Conservation (phyloP, 495 filamentous ascomycete genomes). For the Aspergillus mulundensis region DNA sequence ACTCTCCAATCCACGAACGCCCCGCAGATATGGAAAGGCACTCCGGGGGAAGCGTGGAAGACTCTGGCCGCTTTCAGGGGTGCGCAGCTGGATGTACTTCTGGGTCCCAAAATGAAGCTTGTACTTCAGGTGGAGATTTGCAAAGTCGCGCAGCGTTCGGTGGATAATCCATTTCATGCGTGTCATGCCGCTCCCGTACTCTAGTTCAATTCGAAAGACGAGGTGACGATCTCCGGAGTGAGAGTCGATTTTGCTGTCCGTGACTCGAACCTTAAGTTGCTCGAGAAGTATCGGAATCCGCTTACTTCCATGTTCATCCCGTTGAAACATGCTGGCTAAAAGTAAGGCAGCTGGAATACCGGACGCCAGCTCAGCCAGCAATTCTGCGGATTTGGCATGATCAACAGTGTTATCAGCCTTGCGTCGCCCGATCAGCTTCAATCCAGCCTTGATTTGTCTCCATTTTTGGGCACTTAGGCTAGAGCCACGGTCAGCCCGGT, state of each 20-base stretch:
- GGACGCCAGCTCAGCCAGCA: conserved; percentile 91
- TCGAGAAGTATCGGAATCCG: conserved; percentile 92
- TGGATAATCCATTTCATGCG: conserved; percentile 97
- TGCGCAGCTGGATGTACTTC: conserved; percentile 64
- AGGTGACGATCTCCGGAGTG: conserved; percentile 72
- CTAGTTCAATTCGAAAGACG: conserved; percentile 85
- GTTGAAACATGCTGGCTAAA: conserved; percentile 92
- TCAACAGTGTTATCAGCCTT: conserved; percentile 82
- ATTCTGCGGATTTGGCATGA: conserved; percentile 89
- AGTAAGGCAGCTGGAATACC: conserved; percentile 89
- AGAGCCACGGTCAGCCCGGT: conserved; percentile 56
- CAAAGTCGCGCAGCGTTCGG: conserved; percentile 80
- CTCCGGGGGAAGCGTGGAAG: conserved; percentile 85
- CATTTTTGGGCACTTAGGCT: conserved; percentile 82
- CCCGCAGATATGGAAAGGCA: conserved; percentile 87
- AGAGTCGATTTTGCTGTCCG: conserved; percentile 66
- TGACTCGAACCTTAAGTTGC: conserved; percentile 85
- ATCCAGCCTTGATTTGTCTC: conserved; percentile 77
- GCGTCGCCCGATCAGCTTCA: conserved; percentile 74
- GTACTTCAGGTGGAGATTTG: conserved; percentile 90
- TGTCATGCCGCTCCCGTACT: conserved; percentile 93
- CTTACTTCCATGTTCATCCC: conserved; percentile 93
- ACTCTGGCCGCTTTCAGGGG: conserved; percentile 47
- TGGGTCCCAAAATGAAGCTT: conserved; percentile 77
- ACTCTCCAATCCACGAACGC: conserved; percentile 71